Base-by-base conservation (phyloP, 2,329 filamentous ascomycete genomes). In the Kalaharituber pfeilii region DNA sequence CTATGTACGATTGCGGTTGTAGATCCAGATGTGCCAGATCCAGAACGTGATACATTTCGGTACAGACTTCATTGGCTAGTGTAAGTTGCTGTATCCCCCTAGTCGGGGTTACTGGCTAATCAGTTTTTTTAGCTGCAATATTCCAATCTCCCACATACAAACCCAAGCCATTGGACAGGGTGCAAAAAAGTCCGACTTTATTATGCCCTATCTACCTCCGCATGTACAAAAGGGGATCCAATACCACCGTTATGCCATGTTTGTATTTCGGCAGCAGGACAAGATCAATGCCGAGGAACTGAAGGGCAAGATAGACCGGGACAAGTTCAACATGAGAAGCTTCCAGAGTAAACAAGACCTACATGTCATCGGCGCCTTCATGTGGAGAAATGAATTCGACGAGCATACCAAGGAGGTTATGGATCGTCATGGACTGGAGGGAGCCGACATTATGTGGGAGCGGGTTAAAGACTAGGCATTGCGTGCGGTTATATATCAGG, bases 341-440 rank as follows among this genome's bases (percentile, higher is more conserved):
- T 83, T 93, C 67, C 76, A 81, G 60, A 76, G 80, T 66, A 81
- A 80, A 66, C 78, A 85, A 66, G 69, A 72, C 55, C 72, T 91
- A 57, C 75, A 73, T 56, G 78, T 88, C 6, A 79, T 95, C 56
- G 88, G 88, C 44, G 84, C 86, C 63, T 85, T 80, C 66, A 72
- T 98, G 63, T 98, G 96, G 80, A 80, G 91, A 61, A 82, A 80
- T 57, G 72, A 83, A 60, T 96, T 88, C 86, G 91, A 98, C 68
- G 84, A 91, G 56, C 79, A 77, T 63, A 98, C 85, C 52, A 80
- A 78, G n/a, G 80, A 73, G 51, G 86, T 98, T 59, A 95, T 98
- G 89, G 73, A 79, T 66, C 77, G 84, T 63, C 77, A 84, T 62
- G 79, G 78, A 57, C 74, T 93, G 58, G 75, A 79, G 26, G 86